Base-by-base conservation (phyloP, 352 stramenopile species). In the Detonula confervacea region DNA sequence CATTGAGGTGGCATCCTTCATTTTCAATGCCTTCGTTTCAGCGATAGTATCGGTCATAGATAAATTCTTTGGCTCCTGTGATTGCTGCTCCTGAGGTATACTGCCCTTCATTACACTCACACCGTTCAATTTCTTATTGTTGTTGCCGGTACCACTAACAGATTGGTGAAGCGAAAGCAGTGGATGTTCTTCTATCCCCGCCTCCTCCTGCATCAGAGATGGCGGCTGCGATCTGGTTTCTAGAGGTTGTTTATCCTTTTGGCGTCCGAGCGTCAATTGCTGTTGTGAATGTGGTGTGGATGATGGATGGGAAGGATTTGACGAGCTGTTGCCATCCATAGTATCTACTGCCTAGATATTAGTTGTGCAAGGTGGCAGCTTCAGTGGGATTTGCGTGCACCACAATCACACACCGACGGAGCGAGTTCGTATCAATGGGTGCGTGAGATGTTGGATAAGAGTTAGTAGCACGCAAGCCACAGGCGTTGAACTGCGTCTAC, bases 131-230 rank as follows among this genome's bases (percentile, higher is more conserved):
- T 62, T 49, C 33, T 63, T 47, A 14, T 63, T 47, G 29, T 42
- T 63, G 46, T 14, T 29, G 22, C 37, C 39, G n/a, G 0, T 51
- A 22, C 8, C 37, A 20, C 6, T 33, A 42, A 54, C 35, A 20
- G 59, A 67, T 67, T 54, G 59, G 39, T 67, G 59, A 2, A 67
- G 37, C 24, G 20, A 67, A 11, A 67, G 27, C 14, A 67, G 22
- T 12, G 59, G 59, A 67, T 56, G 37, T 56, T 67, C 14, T n/a
- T n/a, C n/a, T n/a, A n/a, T n/a, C 39, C 27, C 12, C 39, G 39
- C 22, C 1, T 39, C 22, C 37, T 67, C 59, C 39, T 44, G 14
- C 35, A 62, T 16, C 14, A 62, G 20, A 30, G 54, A 44, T 20
- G 54, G 54, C 30, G 54, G 54, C 27, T 44, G 27, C 0, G 47